A percentile compares a stretch with the other conserved stretches of the same genome.
These are phyloP conservation scores for Metrosideros polymorpha DNA, from an alignment of 441 rosid genomes.

Conservation along the genomic window DNA sequence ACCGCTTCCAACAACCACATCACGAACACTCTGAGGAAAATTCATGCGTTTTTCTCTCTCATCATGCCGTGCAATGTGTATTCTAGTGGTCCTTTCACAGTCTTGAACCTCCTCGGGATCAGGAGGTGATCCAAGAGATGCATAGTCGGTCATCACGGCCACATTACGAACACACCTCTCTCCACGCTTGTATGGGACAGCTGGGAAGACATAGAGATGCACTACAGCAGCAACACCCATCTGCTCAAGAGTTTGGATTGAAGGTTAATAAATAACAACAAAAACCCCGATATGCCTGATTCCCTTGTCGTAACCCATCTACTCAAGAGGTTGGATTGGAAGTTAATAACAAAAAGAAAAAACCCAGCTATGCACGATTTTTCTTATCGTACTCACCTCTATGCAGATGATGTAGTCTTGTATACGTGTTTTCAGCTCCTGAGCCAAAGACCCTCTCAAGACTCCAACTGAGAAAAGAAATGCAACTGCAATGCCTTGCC, in stretches of 20 bases:
- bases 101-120: conserved; percentile 92
- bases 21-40: conserved; percentile 95
- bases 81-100: conserved; percentile 59
- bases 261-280: not conserved
- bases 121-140: conserved; percentile 76
- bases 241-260: conserved; percentile 26
- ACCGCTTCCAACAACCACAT: conserved; percentile 88
- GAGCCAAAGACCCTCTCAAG: conserved; percentile 79
- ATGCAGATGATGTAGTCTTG: conserved; percentile 96
- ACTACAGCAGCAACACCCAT: conserved; percentile 95
- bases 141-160: conserved; percentile 87
- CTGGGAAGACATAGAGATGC: conserved; percentile 89
- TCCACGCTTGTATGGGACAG: conserved; percentile 88
- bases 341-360: conserved; percentile 1
- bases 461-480: conserved; percentile 89
- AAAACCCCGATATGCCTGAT: not conserved
- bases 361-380: not conserved
- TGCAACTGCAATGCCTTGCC: conserved; percentile 95
- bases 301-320: not conserved
- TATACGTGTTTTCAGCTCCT: conserved; percentile 77
- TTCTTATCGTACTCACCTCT: conserved; percentile 37
- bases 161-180: conserved; percentile 97
- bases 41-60: conserved; percentile 69
- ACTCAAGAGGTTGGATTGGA: not conserved
- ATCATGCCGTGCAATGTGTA: conserved; percentile 47